Conservation (phyloP, 768 basidiomycete species). For the Gymnopilus dilepis region DNA sequence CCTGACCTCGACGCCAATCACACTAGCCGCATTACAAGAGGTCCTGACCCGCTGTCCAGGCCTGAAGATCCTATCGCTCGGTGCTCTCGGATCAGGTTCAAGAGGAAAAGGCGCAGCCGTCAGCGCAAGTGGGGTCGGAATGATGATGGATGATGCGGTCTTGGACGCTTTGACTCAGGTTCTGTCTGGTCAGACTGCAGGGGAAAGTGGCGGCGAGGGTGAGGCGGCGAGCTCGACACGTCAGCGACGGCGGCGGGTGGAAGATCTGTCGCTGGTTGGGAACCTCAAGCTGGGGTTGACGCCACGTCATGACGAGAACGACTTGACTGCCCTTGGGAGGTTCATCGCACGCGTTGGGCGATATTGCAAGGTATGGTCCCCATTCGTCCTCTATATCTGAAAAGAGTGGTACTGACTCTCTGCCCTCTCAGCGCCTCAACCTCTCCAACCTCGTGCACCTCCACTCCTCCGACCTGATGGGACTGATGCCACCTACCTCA, state of each 20-base stretch:
- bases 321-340: neutral
- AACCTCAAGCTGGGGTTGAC: neutral
- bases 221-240: neutral
- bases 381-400: neutral
- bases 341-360: neutral
- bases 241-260: neutral
- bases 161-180: neutral
- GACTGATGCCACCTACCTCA: neutral
- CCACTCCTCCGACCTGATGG: neutral
- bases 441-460: conserved; percentile 1
- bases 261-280: neutral
- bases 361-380: neutral
- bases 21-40: neutral
- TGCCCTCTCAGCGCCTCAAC: neutral
- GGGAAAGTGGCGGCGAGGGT: neutral
- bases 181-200: neutral
- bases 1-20: neutral
- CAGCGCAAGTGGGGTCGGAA: neutral
- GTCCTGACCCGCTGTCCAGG: neutral
- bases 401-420: neutral
- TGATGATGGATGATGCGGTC: neutral
- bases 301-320: neutral
- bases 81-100: neutral
- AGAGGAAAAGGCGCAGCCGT: neutral
- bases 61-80: neutral